Evolutionary conservation across 2,329 filamentous ascomycete species (phyloP).

Genomic region (Ambrosiella cleistominuta): DNA sequence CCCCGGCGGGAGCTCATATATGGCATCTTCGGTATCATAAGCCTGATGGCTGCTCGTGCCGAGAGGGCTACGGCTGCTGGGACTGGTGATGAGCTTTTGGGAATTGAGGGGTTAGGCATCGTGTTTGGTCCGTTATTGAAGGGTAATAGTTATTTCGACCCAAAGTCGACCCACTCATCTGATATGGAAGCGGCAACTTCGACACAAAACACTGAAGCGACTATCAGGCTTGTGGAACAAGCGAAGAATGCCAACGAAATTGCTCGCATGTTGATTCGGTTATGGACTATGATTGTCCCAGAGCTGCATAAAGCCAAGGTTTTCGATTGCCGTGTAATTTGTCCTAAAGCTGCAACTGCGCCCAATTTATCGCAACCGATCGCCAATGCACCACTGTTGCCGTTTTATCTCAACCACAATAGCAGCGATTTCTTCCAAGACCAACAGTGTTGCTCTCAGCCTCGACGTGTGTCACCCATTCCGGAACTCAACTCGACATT

Average conservation of each 20-base stretch:
- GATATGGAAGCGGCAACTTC: not conserved
- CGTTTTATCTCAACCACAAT: constrained; percentile 4
- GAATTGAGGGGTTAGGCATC: constrained; percentile 51
- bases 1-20: constrained; percentile 47
- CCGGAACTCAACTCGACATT: not conserved
- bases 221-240: constrained; percentile 29
- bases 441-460: not conserved
- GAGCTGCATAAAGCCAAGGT: constrained; percentile 8
- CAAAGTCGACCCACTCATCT: not conserved
- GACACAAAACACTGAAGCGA: constrained; percentile 3
- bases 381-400: not conserved
- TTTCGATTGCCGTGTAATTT: constrained; percentile 6
- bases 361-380: constrained; percentile 1
- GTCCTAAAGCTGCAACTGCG: not conserved
- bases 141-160: constrained; percentile 19
- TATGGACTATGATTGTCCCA: constrained; percentile 37
- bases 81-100: constrained; percentile 9
- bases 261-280: constrained; percentile 45
- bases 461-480: constrained; percentile 4
- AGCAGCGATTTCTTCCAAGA: constrained; percentile 2
- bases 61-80: constrained; percentile 27
- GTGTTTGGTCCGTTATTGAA: constrained; percentile 48
- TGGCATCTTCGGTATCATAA: constrained; percentile 47
- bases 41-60: constrained; percentile 39
- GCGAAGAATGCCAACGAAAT: constrained; percentile 40